Percentiles rank a stretch among this genome's conserved stretches.
Conservation (phyloP, 345 rosid species). For the Eucalyptus albens region DNA sequence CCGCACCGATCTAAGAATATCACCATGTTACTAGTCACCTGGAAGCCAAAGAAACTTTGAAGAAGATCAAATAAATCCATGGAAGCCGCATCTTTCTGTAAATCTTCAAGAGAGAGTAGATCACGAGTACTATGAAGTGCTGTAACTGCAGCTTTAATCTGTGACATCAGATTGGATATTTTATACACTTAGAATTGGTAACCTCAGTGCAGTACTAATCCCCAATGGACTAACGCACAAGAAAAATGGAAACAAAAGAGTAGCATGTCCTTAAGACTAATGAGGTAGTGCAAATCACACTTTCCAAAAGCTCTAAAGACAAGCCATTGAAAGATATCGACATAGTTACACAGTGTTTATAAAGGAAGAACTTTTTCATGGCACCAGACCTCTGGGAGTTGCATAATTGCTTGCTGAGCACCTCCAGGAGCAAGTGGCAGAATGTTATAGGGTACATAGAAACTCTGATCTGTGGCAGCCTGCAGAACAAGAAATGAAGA, state of each 20-base stretch:
- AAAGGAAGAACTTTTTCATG: neutral
- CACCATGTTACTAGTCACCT: conserved; percentile 25
- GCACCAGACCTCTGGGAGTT: conserved; percentile 14
- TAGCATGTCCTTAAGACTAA: neutral
- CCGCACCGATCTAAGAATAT: neutral
- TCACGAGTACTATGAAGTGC: conserved; percentile 53
- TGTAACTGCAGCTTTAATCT: conserved; percentile 79
- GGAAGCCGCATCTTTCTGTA: conserved; percentile 29
- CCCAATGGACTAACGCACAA: neutral
- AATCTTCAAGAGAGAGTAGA: conserved; percentile 43
- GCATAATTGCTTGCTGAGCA: conserved; percentile 75
- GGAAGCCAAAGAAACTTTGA: conserved; percentile 74
- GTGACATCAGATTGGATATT: conserved; percentile 3
- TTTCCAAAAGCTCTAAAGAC: neutral
- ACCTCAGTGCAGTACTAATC: neutral
- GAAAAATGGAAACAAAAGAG: neutral
- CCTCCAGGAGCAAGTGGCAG: conserved; percentile 87
- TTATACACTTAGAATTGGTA: neutral
- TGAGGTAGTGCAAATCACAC: neutral
- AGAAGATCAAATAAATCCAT: conserved; percentile 74
- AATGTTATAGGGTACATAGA: conserved; percentile 79
- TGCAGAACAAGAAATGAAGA: conserved; percentile 10
- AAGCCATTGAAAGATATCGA: neutral
- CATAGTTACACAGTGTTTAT: neutral
- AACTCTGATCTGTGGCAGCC: conserved; percentile 61